phyloP scores from a whole-genome alignment of 2,329 filamentous ascomycete species.

The Neopestalotiopsis sp. region DNA sequence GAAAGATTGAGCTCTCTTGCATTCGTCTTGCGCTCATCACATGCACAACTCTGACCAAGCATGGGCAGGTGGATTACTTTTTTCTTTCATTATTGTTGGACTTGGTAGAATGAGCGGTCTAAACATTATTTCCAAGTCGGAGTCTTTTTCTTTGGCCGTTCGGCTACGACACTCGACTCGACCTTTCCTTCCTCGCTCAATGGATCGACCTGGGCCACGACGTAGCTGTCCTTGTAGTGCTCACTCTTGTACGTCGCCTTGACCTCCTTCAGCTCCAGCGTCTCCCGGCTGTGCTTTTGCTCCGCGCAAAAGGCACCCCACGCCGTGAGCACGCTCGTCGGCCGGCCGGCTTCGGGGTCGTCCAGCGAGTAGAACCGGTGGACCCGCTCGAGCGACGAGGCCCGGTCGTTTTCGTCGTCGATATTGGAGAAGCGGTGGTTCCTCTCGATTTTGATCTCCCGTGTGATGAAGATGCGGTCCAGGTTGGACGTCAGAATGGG shows the following conservation, averaged over 20 bases:
- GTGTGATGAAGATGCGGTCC: constrained; percentile 41
- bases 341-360: neutral
- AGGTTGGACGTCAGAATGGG: constrained; percentile 35
- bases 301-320: constrained; percentile 4
- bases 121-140: neutral
- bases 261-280: neutral
- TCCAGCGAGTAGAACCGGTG: neutral
- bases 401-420: constrained; percentile 21
- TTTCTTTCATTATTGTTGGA: neutral
- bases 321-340: neutral
- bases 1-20: too few species aligned
- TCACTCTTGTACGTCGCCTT: neutral
- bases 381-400: neutral
- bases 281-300: constrained; percentile 18
- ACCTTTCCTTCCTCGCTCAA: constrained; percentile 19
- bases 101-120: neutral
- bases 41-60: too few species aligned
- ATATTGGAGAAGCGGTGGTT: constrained; percentile 23
- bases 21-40: too few species aligned
- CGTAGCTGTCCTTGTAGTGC: constrained; percentile 25
- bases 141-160: constrained; percentile 12
- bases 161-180: constrained; percentile 20
- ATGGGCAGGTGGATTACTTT: too few species aligned
- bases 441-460: constrained; percentile 37
- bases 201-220: constrained; percentile 24